Percentiles rank a stretch among this genome's conserved stretches.
Conservation (phyloP, 345 rosid species). For the Anacardium occidentale region DNA sequence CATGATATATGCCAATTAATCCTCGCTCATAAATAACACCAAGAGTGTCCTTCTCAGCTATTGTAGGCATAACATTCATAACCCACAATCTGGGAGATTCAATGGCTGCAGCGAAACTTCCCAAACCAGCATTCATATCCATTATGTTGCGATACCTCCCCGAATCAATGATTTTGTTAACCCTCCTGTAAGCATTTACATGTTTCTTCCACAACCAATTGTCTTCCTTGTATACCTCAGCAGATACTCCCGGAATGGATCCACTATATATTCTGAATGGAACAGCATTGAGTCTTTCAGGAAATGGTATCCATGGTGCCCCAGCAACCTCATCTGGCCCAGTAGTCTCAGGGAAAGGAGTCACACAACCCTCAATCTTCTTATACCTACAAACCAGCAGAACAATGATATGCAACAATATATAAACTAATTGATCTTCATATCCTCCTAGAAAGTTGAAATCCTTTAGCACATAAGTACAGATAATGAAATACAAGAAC, state of each 20-base stretch:
- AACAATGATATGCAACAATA: background rate
- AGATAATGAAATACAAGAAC: too few species aligned
- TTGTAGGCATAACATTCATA: slow-evolving; percentile 72
- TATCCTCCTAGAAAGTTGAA: too few species aligned
- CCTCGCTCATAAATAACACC: slow-evolving; percentile 64
- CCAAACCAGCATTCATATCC: slow-evolving; percentile 80
- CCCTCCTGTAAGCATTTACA: slow-evolving; percentile 50
- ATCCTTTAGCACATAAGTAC: too few species aligned
- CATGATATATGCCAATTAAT: slow-evolving; percentile 75
- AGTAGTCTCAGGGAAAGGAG: slow-evolving; percentile 55
- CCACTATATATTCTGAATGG: slow-evolving; percentile 58
- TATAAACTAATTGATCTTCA: too few species aligned
- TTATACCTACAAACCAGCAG: slow-evolving; percentile 43
- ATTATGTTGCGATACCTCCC: slow-evolving; percentile 67
- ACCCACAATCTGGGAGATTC: slow-evolving; percentile 64
- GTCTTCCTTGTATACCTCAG: slow-evolving; percentile 47
- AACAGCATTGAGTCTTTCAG: slow-evolving; percentile 51
- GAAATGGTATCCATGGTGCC: slow-evolving; percentile 48
- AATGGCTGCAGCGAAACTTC: slow-evolving; percentile 67
- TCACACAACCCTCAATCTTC: slow-evolving; percentile 63
- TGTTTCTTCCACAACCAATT: slow-evolving; percentile 57
- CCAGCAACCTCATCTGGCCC: slow-evolving; percentile 40
- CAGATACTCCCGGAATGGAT: slow-evolving; percentile 43
- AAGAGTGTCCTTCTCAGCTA: slow-evolving; percentile 58
- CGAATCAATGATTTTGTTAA: slow-evolving; percentile 48